A percentile compares a stretch with the other conserved stretches of the same genome.
Conservation (phyloP, 2,329 filamentous ascomycete species). For the Calonectria montana region DNA sequence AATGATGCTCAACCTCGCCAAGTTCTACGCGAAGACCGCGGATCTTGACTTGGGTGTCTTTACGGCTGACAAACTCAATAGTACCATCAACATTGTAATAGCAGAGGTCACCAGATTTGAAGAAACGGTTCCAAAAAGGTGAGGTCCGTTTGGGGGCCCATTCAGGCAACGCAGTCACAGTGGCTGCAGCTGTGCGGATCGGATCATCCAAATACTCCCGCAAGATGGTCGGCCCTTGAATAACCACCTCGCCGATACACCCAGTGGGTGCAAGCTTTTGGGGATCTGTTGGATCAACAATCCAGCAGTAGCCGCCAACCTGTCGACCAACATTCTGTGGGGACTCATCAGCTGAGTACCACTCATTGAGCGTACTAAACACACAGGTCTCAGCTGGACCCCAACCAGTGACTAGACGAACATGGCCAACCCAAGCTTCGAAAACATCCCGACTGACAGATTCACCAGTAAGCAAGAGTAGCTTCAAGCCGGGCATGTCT, state of each 20-base stretch:
- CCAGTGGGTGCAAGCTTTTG: neutral
- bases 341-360: neutral
- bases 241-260: neutral
- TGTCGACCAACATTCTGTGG: neutral
- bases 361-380: neutral
- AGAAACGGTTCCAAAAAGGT: neutral
- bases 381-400: neutral
- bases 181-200: neutral
- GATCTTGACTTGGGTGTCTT: slow-evolving; percentile 67
- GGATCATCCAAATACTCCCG: neutral
- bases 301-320: slow-evolving; percentile 2
- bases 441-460: neutral
- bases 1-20: neutral
- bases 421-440: neutral
- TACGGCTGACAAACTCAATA: neutral
- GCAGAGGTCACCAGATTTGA: neutral
- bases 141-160: neutral
- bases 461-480: neutral
- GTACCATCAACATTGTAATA: slow-evolving; percentile 1
- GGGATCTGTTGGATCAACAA: neutral
- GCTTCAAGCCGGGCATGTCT: neutral
- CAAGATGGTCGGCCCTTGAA: neutral
- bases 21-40: slow-evolving; percentile 57
- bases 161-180: neutral
- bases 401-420: slow-evolving; percentile 1